Conservation (phyloP, 2,329 filamentous ascomycete species). For the Hymenoscyphus linearis region DNA sequence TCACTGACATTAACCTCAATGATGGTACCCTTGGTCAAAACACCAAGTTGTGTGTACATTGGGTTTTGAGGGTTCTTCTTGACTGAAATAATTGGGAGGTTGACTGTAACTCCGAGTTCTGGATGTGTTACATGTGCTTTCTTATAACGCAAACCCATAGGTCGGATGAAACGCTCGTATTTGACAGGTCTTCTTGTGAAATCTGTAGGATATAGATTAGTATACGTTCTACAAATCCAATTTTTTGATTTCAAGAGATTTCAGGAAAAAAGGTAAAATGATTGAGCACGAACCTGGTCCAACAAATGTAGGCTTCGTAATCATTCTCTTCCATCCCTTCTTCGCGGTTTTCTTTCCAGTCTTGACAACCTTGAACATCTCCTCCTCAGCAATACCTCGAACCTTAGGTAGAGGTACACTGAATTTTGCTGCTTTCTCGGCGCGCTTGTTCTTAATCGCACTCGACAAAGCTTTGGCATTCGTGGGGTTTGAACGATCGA, state of each 20-base stretch:
- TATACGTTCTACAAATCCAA: neutral
- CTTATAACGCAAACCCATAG: slow-evolving; percentile 75
- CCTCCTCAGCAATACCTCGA: slow-evolving; percentile 86
- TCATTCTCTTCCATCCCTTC: slow-evolving; percentile 61
- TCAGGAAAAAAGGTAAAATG: neutral
- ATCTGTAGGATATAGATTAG: slow-evolving; percentile 40
- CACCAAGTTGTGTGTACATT: slow-evolving; percentile 78
- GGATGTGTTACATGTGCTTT: slow-evolving; percentile 64
- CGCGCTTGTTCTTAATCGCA: slow-evolving; percentile 87
- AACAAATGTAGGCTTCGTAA: slow-evolving; percentile 78
- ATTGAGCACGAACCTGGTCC: slow-evolving; percentile 55
- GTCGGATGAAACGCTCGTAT: slow-evolving; percentile 64
- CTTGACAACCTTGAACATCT: slow-evolving; percentile 96
- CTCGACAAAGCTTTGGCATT: slow-evolving; percentile 66
- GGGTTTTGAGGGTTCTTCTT: slow-evolving; percentile 88
- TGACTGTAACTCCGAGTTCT: slow-evolving; percentile 79
- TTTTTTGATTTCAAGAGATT: neutral
- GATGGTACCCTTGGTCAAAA: slow-evolving; percentile 77
- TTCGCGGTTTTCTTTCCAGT: slow-evolving; percentile 92
- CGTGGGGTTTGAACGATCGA: slow-evolving; percentile 65
- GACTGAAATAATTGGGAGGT: slow-evolving; percentile 68
- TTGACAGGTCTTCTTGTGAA: slow-evolving; percentile 84
- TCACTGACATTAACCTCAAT: slow-evolving; percentile 93
- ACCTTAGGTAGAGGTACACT: slow-evolving; percentile 91
- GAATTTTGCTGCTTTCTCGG: slow-evolving; percentile 92